Evolutionary conservation across 345 rosid species (phyloP), one percentile per base, ranked within the genome.

Genomic region (Lepidium sativum): DNA sequence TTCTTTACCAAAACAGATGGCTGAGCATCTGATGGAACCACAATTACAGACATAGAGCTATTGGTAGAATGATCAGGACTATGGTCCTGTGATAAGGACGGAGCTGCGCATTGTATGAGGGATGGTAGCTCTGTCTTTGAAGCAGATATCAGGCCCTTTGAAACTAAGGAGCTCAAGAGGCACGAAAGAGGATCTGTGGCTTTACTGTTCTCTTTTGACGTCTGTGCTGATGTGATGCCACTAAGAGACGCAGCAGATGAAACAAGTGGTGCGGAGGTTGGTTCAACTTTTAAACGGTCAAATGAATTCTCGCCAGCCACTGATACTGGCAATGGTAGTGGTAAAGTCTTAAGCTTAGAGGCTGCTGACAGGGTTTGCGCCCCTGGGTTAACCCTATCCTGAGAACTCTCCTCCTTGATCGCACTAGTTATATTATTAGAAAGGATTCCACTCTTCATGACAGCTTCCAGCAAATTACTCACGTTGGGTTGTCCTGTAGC

Each of bases 141-240:
- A 59, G 90, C 82, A 64, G 92, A 85, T 78, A 94, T 92, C 80
- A 90, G 69, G 63, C 99, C 97, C 81, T 86, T 90, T 13, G 95
- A 82, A 73, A 86, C 91, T 68, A 94, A 83, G n/a, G 97, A 78
- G 84, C 91, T 85, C 80, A 94, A 79, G 72, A 94, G 95, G 67
- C 63, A 78, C 8, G 96, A 83, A 59, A 94, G 64, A 40, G 96
- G 97, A 76, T 79, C 83, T 15, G 79, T 27, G 74, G 75, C 68
- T 75, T 83, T 80, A 69, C 63, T 75, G 40, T 63, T 82, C 47
- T 50, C 77, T 65, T 71, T 63, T 29, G 87, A 63, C 68, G 81
- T 59, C 66, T 78, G 72, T 51, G 58, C 51, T 17, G 82, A 56
- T 60, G 68, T 73, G 71, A 51, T 55, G 11, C 41, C 77, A n/a